phyloP scores from a whole-genome alignment of 306 rosid species.

The Geum urbanum region DNA sequence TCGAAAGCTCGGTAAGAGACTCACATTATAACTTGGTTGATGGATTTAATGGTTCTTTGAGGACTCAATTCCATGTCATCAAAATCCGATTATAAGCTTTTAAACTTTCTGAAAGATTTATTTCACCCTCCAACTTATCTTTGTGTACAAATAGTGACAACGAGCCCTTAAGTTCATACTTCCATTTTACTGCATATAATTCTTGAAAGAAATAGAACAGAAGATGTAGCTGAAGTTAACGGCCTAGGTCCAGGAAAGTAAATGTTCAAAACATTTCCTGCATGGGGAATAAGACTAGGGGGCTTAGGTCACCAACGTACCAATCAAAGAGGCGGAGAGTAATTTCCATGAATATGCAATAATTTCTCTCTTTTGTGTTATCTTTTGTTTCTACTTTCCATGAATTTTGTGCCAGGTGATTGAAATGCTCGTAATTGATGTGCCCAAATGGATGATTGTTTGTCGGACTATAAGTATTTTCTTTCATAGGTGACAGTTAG shows the following conservation, averaged over 20 bases:
- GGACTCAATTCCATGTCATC: background rate
- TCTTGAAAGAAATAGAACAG: background rate
- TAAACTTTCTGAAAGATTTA: background rate
- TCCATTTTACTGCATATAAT: background rate
- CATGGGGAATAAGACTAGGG: background rate
- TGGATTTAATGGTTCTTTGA: background rate
- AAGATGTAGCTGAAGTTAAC: background rate
- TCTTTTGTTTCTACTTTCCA: background rate
- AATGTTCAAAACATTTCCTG: background rate
- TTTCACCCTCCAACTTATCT: conserved; percentile 5
- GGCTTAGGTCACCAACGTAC: too few relatives aligned
- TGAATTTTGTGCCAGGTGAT: conserved; percentile 9
- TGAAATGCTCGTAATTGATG: conserved; percentile 15
- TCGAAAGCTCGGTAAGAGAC: background rate
- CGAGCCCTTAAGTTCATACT: background rate
- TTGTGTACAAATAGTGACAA: background rate
- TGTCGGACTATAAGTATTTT: conserved; percentile 13
- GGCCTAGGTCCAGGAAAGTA: conserved; percentile 4
- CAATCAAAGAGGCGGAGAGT: too few relatives aligned
- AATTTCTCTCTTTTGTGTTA: background rate
- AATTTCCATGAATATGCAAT: background rate
- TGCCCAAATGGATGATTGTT: conserved; percentile 15
- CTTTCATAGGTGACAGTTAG: conserved; percentile 13
- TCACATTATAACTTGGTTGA: background rate
- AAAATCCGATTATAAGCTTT: background rate